Base-by-base conservation (phyloP, 345 rosid species). In the Corymbia maculata region DNA sequence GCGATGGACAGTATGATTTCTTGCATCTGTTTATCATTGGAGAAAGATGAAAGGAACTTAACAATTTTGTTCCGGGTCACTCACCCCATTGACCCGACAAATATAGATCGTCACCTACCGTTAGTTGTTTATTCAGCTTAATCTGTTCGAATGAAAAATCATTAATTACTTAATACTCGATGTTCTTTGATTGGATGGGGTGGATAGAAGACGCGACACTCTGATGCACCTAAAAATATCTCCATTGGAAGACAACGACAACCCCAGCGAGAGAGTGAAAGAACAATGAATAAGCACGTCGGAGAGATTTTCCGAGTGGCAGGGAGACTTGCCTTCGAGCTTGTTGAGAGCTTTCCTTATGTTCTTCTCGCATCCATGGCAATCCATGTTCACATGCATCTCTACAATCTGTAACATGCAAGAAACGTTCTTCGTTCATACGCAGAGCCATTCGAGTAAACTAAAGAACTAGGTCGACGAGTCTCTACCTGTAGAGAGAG, bases 311-410 rank as follows among this genome's bases (percentile, higher is more conserved):
- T 42, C 26, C 26, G 7, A 16, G 30, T 86, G 42, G 12, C 44
- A 4, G 66, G 85, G 32, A n/a, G 85, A 82, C 82, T 88, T 61
- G 55, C 89, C 89, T 88, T 88, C 64, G 22, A 88, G 44, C 36
- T 88, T 88, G 32, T 52, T 70, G 21, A 88, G 68, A 52, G 89
- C 87, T 50, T 88, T 88, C 87, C 87, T 66, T 13, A 86, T 68
- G 51, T 88, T 88, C 80, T 85, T 13, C 87, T 85, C 89, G 19
- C 89, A 85, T 42, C 89, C 89, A 5, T 36, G 84, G 45, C 89
- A 88, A 52, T 86, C 87, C 57, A 88, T 88, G 36, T 88, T 87
- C 3, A 85, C 89, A 13, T 88, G 84, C 89, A 88, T 85, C 89
- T 88, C 89, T 45, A 88, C 68, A 66, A 88, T 79, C 89, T 88